Conservation (phyloP, 306 rosid species). For the Clitoria ternatea region DNA sequence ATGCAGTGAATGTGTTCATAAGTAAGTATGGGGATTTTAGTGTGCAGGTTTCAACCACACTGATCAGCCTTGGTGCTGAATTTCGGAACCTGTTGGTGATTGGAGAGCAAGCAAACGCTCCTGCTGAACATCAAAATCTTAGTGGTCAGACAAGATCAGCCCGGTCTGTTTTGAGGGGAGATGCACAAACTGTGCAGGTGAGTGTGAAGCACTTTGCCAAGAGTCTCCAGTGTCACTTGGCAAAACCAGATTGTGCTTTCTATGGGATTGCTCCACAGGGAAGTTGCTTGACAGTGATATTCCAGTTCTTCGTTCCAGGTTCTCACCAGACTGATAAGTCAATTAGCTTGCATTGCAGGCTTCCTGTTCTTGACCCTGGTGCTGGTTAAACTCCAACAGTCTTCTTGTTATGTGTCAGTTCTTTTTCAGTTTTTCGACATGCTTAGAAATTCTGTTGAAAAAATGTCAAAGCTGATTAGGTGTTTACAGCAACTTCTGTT, state of each 20-base stretch:
- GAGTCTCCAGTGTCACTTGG: conserved; percentile 84
- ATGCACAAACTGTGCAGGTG: conserved; percentile 84
- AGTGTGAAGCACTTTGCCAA: conserved; percentile 90
- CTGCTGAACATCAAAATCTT: conserved; percentile 65
- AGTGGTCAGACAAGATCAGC: conserved; percentile 72
- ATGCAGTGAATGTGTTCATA: conserved; percentile 64
- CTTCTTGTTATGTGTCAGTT: background rate
- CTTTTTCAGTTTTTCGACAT: background rate
- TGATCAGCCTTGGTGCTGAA: conserved; percentile 86
- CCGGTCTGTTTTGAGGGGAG: conserved; percentile 66
- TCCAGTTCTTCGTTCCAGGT: conserved; percentile 66
- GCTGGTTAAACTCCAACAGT: conserved; percentile 37
- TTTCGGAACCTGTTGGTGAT: conserved; percentile 68
- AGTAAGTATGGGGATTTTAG: conserved; percentile 80
- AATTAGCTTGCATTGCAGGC: conserved; percentile 91
- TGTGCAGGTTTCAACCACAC: conserved; percentile 72
- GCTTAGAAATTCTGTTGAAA: conserved; percentile 16
- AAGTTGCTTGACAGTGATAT: conserved; percentile 72
- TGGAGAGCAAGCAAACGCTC: conserved; percentile 70
- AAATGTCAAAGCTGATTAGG: conserved; percentile 1
- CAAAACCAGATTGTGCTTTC: conserved; percentile 96
- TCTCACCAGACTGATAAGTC: conserved; percentile 82
- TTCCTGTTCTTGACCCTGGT: conserved; percentile 80
- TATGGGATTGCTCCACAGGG: conserved; percentile 84
- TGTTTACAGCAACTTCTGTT: background rate